A percentile compares a stretch with the other conserved stretches of the same genome.
These are phyloP conservation scores for Kurtzmaniella natalensis DNA, from an alignment of 1,139 yeast genomes.

Conservation along the genomic window DNA sequence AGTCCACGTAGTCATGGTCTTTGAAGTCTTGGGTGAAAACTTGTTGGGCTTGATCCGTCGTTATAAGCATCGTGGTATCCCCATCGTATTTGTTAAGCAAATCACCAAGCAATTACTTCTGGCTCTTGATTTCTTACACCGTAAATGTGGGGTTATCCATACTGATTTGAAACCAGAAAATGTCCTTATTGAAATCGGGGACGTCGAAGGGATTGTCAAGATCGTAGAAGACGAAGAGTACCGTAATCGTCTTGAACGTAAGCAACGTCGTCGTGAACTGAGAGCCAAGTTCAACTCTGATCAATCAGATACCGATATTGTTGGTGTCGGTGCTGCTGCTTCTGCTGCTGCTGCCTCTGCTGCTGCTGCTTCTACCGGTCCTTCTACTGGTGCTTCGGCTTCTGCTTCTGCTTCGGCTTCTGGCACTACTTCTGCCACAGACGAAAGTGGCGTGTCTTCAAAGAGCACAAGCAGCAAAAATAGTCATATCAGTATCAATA, in stretches of 20 bases:
- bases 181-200: slow-evolving; percentile 74
- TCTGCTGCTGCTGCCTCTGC: not conserved
- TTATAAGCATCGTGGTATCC: slow-evolving; percentile 70
- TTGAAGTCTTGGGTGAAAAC: slow-evolving; percentile 84
- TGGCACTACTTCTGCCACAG: too few species aligned
- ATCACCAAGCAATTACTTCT: slow-evolving; percentile 73
- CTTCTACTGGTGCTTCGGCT: not conserved
- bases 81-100: slow-evolving; percentile 69
- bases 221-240: slow-evolving; percentile 52
- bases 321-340: slow-evolving; percentile 3
- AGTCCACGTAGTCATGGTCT: slow-evolving; percentile 77
- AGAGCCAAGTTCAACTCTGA: slow-evolving; percentile 14
- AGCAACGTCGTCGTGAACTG: slow-evolving; percentile 24
- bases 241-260: slow-evolving; percentile 40
- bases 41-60: slow-evolving; percentile 65
- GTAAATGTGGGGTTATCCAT: slow-evolving; percentile 86
- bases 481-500: too few species aligned
- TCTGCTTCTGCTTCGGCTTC: not conserved
- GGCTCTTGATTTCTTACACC: slow-evolving; percentile 76
- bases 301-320: slow-evolving; percentile 13
- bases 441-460: too few species aligned
- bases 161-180: slow-evolving; percentile 91
- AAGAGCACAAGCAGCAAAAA: too few species aligned
- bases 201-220: slow-evolving; percentile 64
- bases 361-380: slow-evolving; percentile 2